phyloP scores from a whole-genome alignment of 805 yeast species.

The Kodamaea laetipori region DNA sequence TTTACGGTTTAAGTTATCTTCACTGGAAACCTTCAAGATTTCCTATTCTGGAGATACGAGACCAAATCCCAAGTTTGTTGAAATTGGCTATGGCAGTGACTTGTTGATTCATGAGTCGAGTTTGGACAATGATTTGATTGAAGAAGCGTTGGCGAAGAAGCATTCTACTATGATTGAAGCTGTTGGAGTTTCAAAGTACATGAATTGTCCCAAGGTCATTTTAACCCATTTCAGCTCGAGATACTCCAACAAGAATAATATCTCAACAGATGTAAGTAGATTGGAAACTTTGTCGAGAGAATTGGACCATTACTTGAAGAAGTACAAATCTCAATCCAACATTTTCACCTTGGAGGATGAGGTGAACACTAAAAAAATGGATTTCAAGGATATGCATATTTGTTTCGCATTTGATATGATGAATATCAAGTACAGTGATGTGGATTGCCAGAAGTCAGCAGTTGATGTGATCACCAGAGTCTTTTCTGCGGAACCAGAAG shows the following conservation, averaged over 20 bases:
- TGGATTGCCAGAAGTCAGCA: conserved; percentile 30
- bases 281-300: conserved; percentile 25
- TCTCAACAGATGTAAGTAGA: conserved; percentile 26
- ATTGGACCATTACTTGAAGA: conserved; percentile 32
- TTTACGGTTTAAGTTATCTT: conserved; percentile 52
- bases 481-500: conserved; percentile 28
- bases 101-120: conserved; percentile 92
- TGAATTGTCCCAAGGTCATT: conserved; percentile 71
- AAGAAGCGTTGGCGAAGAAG: conserved; percentile 77
- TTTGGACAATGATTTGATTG: conserved; percentile 71
- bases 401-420: conserved; percentile 45
- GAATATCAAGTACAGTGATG: conserved; percentile 30
- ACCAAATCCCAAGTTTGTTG: conserved; percentile 68
- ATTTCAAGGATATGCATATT: conserved; percentile 35
- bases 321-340: conserved; percentile 26
- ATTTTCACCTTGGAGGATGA: conserved; percentile 21
- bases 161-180: conserved; percentile 94
- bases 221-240: conserved; percentile 94
- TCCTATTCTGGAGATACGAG: conserved; percentile 96
- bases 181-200: conserved; percentile 60
- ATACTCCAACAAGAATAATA: conserved; percentile 48
- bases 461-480: conserved; percentile 29
- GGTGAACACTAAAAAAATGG: conserved; percentile 6
- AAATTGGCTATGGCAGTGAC: conserved; percentile 67
- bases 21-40: conserved; percentile 53